Evolutionary conservation across 495 filamentous ascomycete genomes (phyloP).

Genomic region (Pseudoneurospora amorphoporcata): DNA sequence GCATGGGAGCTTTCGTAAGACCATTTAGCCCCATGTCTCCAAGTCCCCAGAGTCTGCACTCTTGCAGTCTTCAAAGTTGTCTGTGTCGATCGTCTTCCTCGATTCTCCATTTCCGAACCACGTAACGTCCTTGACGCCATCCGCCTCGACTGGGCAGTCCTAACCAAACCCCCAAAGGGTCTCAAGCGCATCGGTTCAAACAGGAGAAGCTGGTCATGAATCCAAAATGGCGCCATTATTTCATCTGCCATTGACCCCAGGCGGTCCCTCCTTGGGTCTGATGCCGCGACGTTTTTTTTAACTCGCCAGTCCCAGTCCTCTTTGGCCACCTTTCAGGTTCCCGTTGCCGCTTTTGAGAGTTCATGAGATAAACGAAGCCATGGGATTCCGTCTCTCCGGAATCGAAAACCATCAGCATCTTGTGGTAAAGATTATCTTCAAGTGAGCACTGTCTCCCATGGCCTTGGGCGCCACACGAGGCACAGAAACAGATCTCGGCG

Average conservation of each 20-base stretch:
- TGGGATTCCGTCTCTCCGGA: not conserved
- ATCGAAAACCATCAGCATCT: not conserved
- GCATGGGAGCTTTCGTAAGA: not conserved
- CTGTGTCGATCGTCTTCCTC: not conserved
- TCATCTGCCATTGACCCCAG: not conserved
- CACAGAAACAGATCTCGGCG: not conserved
- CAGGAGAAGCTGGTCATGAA: not conserved
- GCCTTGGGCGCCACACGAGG: not conserved
- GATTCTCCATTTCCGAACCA: not conserved
- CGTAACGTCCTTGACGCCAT: not conserved
- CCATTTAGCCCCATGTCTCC: not conserved
- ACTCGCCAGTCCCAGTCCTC: not conserved
- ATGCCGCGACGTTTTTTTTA: not conserved
- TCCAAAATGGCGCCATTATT: not conserved
- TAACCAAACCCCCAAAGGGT: not conserved
- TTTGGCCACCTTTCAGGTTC: not conserved
- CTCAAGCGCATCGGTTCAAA: not conserved
- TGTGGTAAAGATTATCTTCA: not conserved
- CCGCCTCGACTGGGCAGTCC: not conserved
- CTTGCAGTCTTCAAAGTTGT: not conserved
- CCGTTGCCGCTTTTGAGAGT: not conserved
- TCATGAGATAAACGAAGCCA: not conserved
- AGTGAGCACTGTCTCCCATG: not conserved
- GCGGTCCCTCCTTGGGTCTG: not conserved
- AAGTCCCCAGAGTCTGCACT: not conserved